These are phyloP conservation scores for Lecanicillium sp. DNA, from an alignment of 2,329 filamentous ascomycete genomes.

Conservation along the genomic window DNA sequence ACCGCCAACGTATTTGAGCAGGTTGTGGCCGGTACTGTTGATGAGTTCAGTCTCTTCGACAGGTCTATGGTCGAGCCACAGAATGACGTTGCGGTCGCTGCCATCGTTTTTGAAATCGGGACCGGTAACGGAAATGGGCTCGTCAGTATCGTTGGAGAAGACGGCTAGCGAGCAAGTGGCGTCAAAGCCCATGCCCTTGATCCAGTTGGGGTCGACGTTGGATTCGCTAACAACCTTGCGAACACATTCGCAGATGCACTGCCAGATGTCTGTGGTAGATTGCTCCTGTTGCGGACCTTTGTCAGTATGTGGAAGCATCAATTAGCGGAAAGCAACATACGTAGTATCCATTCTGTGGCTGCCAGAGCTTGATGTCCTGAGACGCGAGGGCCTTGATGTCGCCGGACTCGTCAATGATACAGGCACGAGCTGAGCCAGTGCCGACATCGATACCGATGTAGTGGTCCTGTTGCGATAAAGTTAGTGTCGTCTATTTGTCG, in stretches of 20 bases:
- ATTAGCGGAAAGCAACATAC: conserved; percentile 35
- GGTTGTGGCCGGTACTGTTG: conserved; percentile 85
- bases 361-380: conserved; percentile 74
- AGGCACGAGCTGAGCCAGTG: conserved; percentile 90
- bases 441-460: conserved; percentile 91
- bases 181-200: conserved; percentile 93
- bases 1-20: conserved; percentile 92
- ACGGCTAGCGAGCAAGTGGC: conserved; percentile 97
- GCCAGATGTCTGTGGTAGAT: conserved; percentile 97
- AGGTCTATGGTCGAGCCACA: conserved; percentile 95
- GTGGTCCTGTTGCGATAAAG: conserved; percentile 44
- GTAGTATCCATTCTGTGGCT: conserved; percentile 70
- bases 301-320: conserved; percentile 13
- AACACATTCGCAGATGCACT: conserved; percentile 84
- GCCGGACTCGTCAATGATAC: conserved; percentile 86
- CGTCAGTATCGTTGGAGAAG: conserved; percentile 81
- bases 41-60: conserved; percentile 87
- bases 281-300: conserved; percentile 59
- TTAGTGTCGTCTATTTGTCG: too few species aligned
- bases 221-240: conserved; percentile 77
- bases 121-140: conserved; percentile 84
- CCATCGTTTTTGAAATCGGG: conserved; percentile 71
- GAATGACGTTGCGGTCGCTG: conserved; percentile 87
- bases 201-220: conserved; percentile 64
- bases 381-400: conserved; percentile 76